Evolutionary conservation across 192 early-diverging fungal species (phyloP).

Genomic region (Coemansia asiatica): DNA sequence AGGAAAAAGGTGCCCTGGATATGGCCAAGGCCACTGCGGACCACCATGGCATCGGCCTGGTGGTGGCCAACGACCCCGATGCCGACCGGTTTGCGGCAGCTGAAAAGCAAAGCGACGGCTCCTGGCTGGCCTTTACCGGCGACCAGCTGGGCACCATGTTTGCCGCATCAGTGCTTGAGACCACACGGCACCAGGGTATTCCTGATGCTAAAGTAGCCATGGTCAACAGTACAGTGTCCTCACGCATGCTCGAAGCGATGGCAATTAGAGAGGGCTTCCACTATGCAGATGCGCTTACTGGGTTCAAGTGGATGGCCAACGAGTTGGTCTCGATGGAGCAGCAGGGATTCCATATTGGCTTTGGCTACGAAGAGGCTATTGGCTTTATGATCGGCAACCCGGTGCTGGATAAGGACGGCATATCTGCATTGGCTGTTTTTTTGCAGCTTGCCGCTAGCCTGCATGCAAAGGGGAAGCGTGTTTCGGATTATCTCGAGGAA

Average conservation of each 20-base stretch:
- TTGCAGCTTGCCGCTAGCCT: slow-evolving; percentile 72
- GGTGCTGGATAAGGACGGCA: slow-evolving; percentile 92
- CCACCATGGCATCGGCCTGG: slow-evolving; percentile 55
- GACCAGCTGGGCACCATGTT: slow-evolving; percentile 88
- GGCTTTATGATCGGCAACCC: slow-evolving; percentile 78
- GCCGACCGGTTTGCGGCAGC: slow-evolving; percentile 91
- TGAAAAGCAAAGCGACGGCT: slow-evolving; percentile 67
- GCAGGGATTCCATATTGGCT: slow-evolving; percentile 67
- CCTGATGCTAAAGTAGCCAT: slow-evolving; percentile 65
- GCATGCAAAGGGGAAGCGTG: slow-evolving; percentile 60
- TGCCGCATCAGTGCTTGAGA: slow-evolving; percentile 64
- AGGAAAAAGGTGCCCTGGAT: slow-evolving; percentile 84
- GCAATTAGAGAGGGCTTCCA: slow-evolving; percentile 72
- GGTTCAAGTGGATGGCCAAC: slow-evolving; percentile 97
- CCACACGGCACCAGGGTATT: slow-evolving; percentile 54
- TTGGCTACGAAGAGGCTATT: slow-evolving; percentile 95
- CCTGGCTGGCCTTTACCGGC: slow-evolving; percentile 83
- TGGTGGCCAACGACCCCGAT: slow-evolving; percentile 94
- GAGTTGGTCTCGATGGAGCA: slow-evolving; percentile 64
- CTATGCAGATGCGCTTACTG: slow-evolving; percentile 91
- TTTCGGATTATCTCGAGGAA: slow-evolving; percentile 69
- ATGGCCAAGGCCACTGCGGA: slow-evolving; percentile 73
- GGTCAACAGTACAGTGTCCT: slow-evolving; percentile 85
- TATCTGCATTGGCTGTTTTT: slow-evolving; percentile 79
- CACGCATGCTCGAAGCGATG: slow-evolving; percentile 77